Base-by-base conservation (phyloP, 2,329 filamentous ascomycete species). In the Hymenoscyphus linearis region DNA sequence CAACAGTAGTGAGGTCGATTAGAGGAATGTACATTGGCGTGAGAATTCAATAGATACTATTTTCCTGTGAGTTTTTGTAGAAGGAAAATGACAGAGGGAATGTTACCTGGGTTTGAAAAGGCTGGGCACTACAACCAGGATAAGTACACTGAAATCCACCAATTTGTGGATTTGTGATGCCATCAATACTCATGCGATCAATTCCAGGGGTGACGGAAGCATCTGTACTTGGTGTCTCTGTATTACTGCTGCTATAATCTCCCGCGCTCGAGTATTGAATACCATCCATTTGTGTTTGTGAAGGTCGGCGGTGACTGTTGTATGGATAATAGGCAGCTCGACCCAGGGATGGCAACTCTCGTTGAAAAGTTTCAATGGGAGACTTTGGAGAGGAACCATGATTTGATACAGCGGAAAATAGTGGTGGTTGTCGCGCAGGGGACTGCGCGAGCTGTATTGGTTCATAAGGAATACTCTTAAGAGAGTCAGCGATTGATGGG, bases 31-130 rank as follows among this genome's bases (percentile, higher is more conserved):
- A 89, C 86, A 65, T 89, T 89, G 58, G 87, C 85, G 70, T 93
- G 90, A 0, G 90, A 62, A 47, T 91, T 93, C 25, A 93, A 77
- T 10, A 93, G 79, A 75, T 85, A 85, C 68, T 85, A 78, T 37
- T 4, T 3, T 40, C 5, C 2, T n/a, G 59, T 63, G 65, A 60
- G 67, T 58, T 35, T 31, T 2, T 54, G 1, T 47, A 47, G 4
- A 55, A 22, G 16, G 6, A 50, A 16, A 14, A 37, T 55, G 55
- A 47, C 10, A 56, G 22, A 34, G 16, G 16, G 35, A 44, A 52
- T 12, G 66, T 62, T 55, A 87, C 87, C 68, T 87, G 85, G 0
- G 90, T 95, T 69, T 91, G 88, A 67, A 95, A 95, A 0, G 90
- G 86, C 34, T 80, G 75, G 1, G 90, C 89, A 40, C 74, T 89